These are phyloP conservation scores for Oryza nivara DNA, from an alignment of 176 grass and related monocot species.

Conservation along the genomic window DNA sequence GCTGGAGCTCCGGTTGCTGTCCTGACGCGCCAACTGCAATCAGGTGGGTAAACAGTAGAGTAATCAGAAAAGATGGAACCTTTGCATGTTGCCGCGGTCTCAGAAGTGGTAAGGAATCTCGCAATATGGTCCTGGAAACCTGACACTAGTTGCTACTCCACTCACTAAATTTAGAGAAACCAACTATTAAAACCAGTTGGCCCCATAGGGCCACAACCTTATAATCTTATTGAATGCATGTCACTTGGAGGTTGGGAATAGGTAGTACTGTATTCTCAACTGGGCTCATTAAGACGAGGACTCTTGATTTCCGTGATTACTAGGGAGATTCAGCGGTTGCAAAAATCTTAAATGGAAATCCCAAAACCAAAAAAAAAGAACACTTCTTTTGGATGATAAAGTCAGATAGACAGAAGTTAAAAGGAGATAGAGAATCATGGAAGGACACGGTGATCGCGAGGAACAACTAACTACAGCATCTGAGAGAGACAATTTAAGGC, in stretches of 20 bases:
- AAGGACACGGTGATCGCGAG: constrained; percentile 23
- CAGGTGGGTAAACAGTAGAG: constrained; percentile 41
- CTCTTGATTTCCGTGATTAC: background rate
- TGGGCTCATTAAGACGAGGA: background rate
- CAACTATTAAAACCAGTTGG: constrained; percentile 26
- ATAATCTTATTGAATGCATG: constrained; percentile 15
- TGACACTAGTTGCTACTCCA: constrained; percentile 38
- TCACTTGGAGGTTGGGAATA: constrained; percentile 4
- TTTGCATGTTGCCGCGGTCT: constrained; percentile 42
- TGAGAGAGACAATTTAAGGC: background rate
- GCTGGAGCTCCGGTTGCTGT: constrained; percentile 54
- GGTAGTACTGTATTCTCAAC: background rate
- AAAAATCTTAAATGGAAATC: background rate
- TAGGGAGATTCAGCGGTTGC: background rate
- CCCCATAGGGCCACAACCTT: background rate
- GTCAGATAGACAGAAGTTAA: background rate
- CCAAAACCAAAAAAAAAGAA: background rate
- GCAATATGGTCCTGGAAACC: constrained; percentile 38
- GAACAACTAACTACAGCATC: constrained; percentile 38
- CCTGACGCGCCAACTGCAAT: constrained; percentile 62
- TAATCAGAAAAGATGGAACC: constrained; percentile 43
- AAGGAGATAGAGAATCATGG: background rate
- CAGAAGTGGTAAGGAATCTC: background rate
- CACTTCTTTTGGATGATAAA: background rate
- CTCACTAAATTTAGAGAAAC: constrained; percentile 30